Percentiles rank a stretch among this genome's conserved stretches.
Conservation (phyloP, 1,284 basidiomycete species). For the Ganoderma boninense region DNA sequence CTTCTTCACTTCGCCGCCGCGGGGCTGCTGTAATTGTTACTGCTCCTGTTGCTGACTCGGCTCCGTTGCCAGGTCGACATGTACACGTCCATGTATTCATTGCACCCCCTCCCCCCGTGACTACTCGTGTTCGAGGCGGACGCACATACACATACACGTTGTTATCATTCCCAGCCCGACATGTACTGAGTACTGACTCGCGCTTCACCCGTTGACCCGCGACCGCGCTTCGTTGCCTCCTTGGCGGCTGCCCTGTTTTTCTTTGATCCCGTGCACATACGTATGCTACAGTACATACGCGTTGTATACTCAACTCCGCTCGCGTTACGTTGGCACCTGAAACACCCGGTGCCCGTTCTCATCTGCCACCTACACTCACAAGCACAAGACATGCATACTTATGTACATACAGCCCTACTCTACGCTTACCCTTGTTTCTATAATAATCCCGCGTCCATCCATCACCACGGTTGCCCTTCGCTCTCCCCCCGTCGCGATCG, state of each 20-base stretch:
- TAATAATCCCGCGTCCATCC: neutral
- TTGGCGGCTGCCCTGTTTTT: neutral
- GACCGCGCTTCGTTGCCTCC: neutral
- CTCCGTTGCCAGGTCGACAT: conserved; percentile 10
- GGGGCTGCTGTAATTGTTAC: too few relatives aligned
- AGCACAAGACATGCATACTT: conserved; percentile 7
- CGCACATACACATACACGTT: neutral
- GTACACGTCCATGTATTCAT: conserved; percentile 5
- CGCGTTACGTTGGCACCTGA: neutral
- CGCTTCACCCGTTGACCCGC: conserved; percentile 6
- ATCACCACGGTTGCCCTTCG: too few relatives aligned
- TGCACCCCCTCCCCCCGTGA: conserved; percentile 3
- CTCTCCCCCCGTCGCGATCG: conserved; percentile 1
- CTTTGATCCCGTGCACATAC: neutral
- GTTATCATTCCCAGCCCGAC: conserved; percentile 1
- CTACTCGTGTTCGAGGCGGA: neutral
- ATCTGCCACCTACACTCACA: neutral
- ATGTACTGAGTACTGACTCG: conserved; percentile 3
- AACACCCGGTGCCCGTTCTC: neutral
- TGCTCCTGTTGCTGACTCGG: neutral
- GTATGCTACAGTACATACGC: neutral
- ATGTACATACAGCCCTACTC: conserved; percentile 10
- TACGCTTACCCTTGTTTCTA: conserved; percentile 10
- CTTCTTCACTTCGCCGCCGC: neutral
- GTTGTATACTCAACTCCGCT: neutral